A percentile compares a stretch with the other conserved stretches of the same genome.
phyloP scores from a whole-genome alignment of 2,329 filamentous ascomycete genomes.

The Chaetothyriales sp. region DNA sequence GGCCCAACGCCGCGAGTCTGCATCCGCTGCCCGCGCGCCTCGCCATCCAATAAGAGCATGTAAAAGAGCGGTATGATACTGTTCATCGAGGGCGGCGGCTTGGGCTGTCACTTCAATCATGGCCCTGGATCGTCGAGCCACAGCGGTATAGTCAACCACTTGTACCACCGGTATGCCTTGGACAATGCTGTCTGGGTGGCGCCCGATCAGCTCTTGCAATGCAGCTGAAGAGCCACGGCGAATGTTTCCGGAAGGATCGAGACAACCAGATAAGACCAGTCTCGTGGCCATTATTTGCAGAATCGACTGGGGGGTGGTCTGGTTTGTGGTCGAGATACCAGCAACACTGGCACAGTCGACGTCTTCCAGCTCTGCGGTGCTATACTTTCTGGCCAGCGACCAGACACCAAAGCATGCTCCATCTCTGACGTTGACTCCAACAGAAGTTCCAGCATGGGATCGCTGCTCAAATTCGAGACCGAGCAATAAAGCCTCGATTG shows the following conservation, averaged over 20 bases:
- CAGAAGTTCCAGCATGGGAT: constrained; percentile 64
- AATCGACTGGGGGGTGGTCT: constrained; percentile 26
- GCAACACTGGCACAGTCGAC: constrained; percentile 12
- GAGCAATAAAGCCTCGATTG: constrained; percentile 61
- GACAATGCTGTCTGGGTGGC: constrained; percentile 71
- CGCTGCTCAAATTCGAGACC: constrained; percentile 82
- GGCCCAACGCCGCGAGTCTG: constrained; percentile 55
- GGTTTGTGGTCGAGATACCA: constrained; percentile 19
- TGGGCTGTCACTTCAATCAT: constrained; percentile 60
- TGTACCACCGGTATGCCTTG: constrained; percentile 79
- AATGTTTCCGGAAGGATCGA: constrained; percentile 88
- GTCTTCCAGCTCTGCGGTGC: constrained; percentile 56
- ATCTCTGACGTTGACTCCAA: constrained; percentile 83
- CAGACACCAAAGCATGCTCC: constrained; percentile 94
- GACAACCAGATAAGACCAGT: constrained; percentile 62
- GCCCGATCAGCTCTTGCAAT: constrained; percentile 80
- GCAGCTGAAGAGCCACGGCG: constrained; percentile 83
- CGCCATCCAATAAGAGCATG: constrained; percentile 67
- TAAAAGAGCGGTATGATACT: constrained; percentile 55
- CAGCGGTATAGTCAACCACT: constrained; percentile 79
- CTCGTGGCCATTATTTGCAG: constrained; percentile 68
- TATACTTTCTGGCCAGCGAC: constrained; percentile 77
- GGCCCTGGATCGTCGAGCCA: constrained; percentile 72
- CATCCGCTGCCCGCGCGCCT: constrained; percentile 68
- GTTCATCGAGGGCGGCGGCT: constrained; percentile 47